These are phyloP conservation scores for Dendrobium catenatum DNA, from an alignment of 106 monocot species.

Conservation along the genomic window DNA sequence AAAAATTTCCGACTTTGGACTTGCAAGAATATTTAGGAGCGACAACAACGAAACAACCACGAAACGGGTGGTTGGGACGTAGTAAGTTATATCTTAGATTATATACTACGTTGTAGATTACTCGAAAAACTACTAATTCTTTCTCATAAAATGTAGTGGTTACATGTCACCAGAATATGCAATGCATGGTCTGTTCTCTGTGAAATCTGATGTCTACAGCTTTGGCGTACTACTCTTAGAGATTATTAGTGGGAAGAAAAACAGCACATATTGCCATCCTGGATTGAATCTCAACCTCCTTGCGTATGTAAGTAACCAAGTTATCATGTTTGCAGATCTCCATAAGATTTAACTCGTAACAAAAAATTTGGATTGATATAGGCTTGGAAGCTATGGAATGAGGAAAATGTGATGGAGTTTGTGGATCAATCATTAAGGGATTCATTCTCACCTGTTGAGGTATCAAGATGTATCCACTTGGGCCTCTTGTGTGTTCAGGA, in stretches of 20 bases:
- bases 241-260: constrained; percentile 7
- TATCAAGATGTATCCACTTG: constrained; percentile 11
- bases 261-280: constrained; percentile 1
- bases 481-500: constrained; percentile 25
- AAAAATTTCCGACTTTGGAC: constrained; percentile 16
- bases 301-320: constrained; percentile 4
- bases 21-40: constrained; percentile 10
- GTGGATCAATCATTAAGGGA: constrained; percentile 11
- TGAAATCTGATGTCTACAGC: constrained; percentile 22
- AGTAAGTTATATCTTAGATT: constrained; percentile 8
- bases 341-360: not conserved
- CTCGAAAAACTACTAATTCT: no score
- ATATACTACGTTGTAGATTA: not conserved
- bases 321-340: not conserved
- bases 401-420: constrained; percentile 12
- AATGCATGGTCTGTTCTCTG: constrained; percentile 5
- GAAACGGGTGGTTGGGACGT: constrained; percentile 8
- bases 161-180: constrained; percentile 30
- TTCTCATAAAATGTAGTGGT: not conserved
- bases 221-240: constrained; percentile 17
- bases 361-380: not conserved
- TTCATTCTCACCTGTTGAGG: not conserved
- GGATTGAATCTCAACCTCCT: not conserved
- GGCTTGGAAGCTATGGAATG: constrained; percentile 25
- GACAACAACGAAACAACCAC: constrained; percentile 7